Evolutionary conservation across 2,329 filamentous ascomycete species (phyloP).

Genomic region (Penicillium griseofulvum): DNA sequence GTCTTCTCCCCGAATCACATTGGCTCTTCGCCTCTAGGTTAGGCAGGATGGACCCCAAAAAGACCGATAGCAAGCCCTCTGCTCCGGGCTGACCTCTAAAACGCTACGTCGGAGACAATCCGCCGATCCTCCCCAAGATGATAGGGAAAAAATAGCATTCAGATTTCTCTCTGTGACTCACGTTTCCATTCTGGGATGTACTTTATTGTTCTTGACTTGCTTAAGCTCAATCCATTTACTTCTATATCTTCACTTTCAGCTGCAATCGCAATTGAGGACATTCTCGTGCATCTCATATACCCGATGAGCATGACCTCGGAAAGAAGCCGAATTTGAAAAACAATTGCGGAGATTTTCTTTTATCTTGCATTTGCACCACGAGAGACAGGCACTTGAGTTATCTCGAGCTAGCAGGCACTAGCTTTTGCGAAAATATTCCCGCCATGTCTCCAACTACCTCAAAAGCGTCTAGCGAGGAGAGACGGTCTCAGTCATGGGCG

Average conservation of each 20-base stretch:
- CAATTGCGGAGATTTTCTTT: neutral
- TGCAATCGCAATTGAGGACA: constrained; percentile 5
- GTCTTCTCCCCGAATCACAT: constrained; percentile 13
- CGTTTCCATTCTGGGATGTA: neutral
- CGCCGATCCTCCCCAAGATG: constrained; percentile 1
- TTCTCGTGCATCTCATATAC: neutral
- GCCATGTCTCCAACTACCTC: constrained; percentile 14
- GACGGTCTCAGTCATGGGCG: constrained; percentile 1
- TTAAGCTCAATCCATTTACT: neutral
- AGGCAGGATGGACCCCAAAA: constrained; percentile 1
- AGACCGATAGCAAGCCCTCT: constrained; percentile 1
- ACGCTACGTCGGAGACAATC: neutral
- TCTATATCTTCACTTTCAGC: neutral
- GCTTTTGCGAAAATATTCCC: neutral
- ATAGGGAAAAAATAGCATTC: neutral
- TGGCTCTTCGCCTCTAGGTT: neutral
- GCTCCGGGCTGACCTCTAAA: neutral
- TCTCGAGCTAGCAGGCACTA: neutral
- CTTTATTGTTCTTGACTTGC: neutral
- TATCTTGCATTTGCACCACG: neutral
- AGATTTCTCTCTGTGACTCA: constrained; percentile 17
- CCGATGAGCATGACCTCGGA: constrained; percentile 9
- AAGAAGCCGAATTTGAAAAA: constrained; percentile 3
- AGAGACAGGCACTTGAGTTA: neutral
- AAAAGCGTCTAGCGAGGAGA: constrained; percentile 17